Evolutionary conservation across 2,329 filamentous ascomycete genomes (phyloP), one percentile per base, ranked within the genome.

Genomic region (Xylariaceae sp.): DNA sequence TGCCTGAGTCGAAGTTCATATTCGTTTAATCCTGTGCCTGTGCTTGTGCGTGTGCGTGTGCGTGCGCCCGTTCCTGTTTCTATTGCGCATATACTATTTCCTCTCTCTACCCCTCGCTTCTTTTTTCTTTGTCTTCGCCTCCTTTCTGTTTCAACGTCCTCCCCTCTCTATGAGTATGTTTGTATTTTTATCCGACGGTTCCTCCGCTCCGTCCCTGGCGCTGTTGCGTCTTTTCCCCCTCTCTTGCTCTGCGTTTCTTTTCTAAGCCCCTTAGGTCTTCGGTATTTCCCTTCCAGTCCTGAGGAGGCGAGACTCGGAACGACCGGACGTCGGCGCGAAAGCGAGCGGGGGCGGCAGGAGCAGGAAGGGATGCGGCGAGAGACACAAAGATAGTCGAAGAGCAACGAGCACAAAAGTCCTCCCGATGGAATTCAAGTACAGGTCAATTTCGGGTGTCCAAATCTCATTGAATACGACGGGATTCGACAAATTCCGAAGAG

Each of bases 1-100:
- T 85, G 66, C 83, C 83, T 59, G 78, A 77, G 65, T 82, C 80
- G 73, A 85, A 85, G 69, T 79, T 80, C 80, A 83, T 82, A 52
- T 65, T 67, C 43, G 53, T 26, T 37, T 18, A 19, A 5, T 43
- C 30, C 40, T 34, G 21, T 32, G 34, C 16, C 41, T 32, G 16
- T 37, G 19, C 19, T 29, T 29, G 15, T 45, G 12, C 40, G 26
- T 36, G 8, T 32, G 44, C 30, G 19, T 22, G 34, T 21, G 18
- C 12, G 29, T 39, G 21, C 10, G 29, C 21, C 45, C n/a, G 29
- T 45, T 21, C 46, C 41, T 29, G 22, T 7, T 43, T 9, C 21
- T 43, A 26, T 43, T 13, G 41, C 41, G 41, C 41, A 43, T 43
- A 12, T 21, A 43, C 21, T 26, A 21, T 26, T 36, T 15, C 30